phyloP scores from a whole-genome alignment of 2,329 filamentous ascomycete genomes.

The Phaeosphaeriaceae sp. region DNA sequence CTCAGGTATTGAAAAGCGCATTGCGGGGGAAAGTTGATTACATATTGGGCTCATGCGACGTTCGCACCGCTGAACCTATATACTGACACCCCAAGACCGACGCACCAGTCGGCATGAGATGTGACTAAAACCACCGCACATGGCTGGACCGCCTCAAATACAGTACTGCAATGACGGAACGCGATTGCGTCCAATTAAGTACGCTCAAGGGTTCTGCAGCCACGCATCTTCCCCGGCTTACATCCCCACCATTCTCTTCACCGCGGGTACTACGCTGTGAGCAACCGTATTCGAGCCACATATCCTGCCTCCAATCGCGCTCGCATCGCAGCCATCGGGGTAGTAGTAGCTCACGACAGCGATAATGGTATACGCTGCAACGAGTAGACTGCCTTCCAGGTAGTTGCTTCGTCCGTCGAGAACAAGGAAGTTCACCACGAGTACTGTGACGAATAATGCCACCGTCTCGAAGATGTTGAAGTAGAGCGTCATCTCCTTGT shows the following conservation, averaged over 20 bases:
- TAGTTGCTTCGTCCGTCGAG: slow-evolving; percentile 84
- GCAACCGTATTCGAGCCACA: slow-evolving; percentile 22
- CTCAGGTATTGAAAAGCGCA: neutral
- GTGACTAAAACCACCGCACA: neutral
- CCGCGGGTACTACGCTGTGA: slow-evolving; percentile 17
- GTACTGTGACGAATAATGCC: slow-evolving; percentile 81
- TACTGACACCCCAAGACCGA: neutral
- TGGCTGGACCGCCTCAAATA: neutral
- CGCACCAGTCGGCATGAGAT: neutral
- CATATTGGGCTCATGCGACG: neutral
- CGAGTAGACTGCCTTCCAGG: slow-evolving; percentile 78
- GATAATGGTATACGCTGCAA: slow-evolving; percentile 82
- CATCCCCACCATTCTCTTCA: slow-evolving; percentile 29
- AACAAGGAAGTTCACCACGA: slow-evolving; percentile 87
- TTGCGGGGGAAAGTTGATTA: neutral
- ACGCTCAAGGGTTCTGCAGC: neutral
- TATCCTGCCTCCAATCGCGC: slow-evolving; percentile 54
- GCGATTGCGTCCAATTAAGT: neutral
- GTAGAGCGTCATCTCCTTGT: slow-evolving; percentile 72
- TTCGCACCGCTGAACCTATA: neutral
- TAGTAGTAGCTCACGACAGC: slow-evolving; percentile 64
- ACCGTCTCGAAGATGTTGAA: slow-evolving; percentile 71
- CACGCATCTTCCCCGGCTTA: slow-evolving; percentile 2
- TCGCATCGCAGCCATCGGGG: slow-evolving; percentile 50
- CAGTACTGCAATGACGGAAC: neutral